Evolutionary conservation across 768 basidiomycete genomes (phyloP).

Genomic region (Exsudoporus frostii): DNA sequence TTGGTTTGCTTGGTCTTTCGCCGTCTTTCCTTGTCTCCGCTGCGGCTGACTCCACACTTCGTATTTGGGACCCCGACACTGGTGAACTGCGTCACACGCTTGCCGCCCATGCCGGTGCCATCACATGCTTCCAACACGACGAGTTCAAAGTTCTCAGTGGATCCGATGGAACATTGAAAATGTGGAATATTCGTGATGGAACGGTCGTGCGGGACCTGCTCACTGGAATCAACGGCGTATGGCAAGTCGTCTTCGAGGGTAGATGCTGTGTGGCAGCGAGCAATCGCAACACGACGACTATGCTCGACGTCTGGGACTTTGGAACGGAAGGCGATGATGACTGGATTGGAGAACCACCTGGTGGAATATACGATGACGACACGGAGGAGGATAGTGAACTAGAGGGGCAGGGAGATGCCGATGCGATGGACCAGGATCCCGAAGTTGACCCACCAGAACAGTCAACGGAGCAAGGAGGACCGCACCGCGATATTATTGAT

Average conservation of each 20-base stretch:
- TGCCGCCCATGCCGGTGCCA: conserved; percentile 92
- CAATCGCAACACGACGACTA: conserved; percentile 72
- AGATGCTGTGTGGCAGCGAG: conserved; percentile 94
- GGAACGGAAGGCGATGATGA: conserved; percentile 71
- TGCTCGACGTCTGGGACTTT: conserved; percentile 90
- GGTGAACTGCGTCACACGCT: conserved; percentile 80
- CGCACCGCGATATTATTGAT: conserved; percentile 26
- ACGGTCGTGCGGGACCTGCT: conserved; percentile 82
- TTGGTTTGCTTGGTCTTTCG: conserved; percentile 88
- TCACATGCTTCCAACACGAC: conserved; percentile 98
- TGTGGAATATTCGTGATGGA: conserved; percentile 95
- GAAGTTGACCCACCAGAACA: conserved; percentile 33
- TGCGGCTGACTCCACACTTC: conserved; percentile 92
- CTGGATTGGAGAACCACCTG: conserved; percentile 77
- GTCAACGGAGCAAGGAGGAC: conserved; percentile 25
- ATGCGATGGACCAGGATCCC: conserved; percentile 73
- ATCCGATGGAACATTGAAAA: conserved; percentile 93
- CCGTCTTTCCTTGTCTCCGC: conserved; percentile 91
- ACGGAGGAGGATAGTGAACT: conserved; percentile 44
- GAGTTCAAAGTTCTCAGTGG: conserved; percentile 96
- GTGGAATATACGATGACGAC: conserved; percentile 70
- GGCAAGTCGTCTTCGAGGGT: conserved; percentile 96
- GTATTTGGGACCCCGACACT: conserved; percentile 89
- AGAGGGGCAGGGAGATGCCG: conserved; percentile 57
- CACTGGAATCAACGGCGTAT: conserved; percentile 90